Base-by-base conservation (phyloP, 345 rosid genomes). In the Trapa incisa region DNA sequence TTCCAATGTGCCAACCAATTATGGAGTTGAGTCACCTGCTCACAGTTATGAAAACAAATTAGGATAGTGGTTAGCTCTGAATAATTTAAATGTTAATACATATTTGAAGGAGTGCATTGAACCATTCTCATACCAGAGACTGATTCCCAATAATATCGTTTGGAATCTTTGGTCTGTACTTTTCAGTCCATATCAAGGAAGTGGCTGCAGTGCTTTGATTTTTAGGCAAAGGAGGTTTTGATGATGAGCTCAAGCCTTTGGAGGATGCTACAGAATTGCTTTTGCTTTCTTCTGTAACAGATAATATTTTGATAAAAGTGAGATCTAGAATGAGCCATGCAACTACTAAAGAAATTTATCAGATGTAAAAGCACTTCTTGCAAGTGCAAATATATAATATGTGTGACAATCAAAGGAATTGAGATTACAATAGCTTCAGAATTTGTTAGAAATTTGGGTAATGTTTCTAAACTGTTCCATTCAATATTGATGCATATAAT, bases 61-160 rank as follows among this genome's bases (percentile, higher is more conserved):
- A 65, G 32, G 58, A 71, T 64, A 36, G 36, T 16, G 15, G 50
- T 69, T 32, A 53, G 60, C 32, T 36, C 39, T 61, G 58, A 68
- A 29, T 37, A 22, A 61, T 37, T 36, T 8, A 42, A 36, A 47
- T 4, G 56, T 39, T 47, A n/a, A 37, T 36, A 35, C 16, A 29
- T 58, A 29, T 58, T 58, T 5, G 38, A 41, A 11, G 15, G 15
- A 1, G 47, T 37, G 37, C 12, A 38, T 3, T 16, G 35, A 22
- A 65, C 43, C 15, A 47, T 65, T 22, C 15, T 52, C 73, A 54
- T 81, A 94, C 99, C 91, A 86, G 56, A 43, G 96, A 80, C 75
- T 81, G 97, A 76, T 94, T 94, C 75, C 99, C 99, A 70, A 89
- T 76, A 32, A 94, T 86, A 74, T 94, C 99, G 70, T 76, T 86